Percentiles rank a stretch among this genome's conserved stretches.
Conservation (phyloP, 176 grass and related monocot genomes). For the Chloris gayana region DNA sequence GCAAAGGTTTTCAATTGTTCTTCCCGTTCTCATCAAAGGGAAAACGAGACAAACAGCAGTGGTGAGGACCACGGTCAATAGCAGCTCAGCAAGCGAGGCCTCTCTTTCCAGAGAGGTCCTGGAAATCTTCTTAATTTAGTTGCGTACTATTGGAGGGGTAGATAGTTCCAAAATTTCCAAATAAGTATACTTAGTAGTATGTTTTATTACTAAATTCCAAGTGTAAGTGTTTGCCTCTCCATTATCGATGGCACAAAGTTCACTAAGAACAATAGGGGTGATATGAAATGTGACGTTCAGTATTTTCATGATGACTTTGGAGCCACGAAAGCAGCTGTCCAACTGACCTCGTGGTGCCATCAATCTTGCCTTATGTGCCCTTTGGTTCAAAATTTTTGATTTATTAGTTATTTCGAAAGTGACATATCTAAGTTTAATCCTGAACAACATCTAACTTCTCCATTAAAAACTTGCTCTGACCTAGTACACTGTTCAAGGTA, state of each 20-base stretch:
- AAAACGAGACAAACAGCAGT: neutral
- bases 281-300: too few species aligned
- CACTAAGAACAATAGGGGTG: too few species aligned
- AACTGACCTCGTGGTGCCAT: too few species aligned
- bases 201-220: neutral
- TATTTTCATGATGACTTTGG: too few species aligned
- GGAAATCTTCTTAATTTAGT: neutral
- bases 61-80: constrained; percentile 24
- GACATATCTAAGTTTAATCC: neutral
- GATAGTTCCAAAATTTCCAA: neutral
- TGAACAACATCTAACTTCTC: neutral
- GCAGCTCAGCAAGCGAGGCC: constrained; percentile 35
- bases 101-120: neutral
- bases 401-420: neutral
- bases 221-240: too few species aligned
- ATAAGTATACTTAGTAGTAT: neutral
- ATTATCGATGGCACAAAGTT: too few species aligned
- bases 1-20: too few species aligned
- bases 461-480: neutral
- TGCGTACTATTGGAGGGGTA: neutral
- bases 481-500: too few species aligned
- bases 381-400: too few species aligned
- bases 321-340: too few species aligned
- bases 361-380: too few species aligned
- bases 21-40: constrained; percentile 17